A percentile compares a stretch with the other conserved stretches of the same genome.
Evolutionary conservation across 2,329 filamentous ascomycete genomes (phyloP).

Genomic region (Capronia americana): DNA sequence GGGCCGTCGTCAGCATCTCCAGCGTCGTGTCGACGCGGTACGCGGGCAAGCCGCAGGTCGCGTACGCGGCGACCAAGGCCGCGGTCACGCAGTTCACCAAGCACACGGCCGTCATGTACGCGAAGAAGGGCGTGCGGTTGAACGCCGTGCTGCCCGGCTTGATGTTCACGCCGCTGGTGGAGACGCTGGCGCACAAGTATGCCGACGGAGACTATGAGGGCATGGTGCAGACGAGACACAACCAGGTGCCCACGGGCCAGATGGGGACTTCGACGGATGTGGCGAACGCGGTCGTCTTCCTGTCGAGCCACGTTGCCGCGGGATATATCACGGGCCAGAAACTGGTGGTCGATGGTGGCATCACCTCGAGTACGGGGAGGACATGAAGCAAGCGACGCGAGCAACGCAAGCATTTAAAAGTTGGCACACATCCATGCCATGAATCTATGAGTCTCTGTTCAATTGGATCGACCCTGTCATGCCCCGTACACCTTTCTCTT

Average conservation of each 20-base stretch:
- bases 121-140: conserved; percentile 55
- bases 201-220: conserved; percentile 55
- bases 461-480: too few species aligned
- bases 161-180: conserved; percentile 62
- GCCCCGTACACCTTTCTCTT: too few species aligned
- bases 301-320: conserved; percentile 63
- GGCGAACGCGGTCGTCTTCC: conserved; percentile 62
- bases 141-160: conserved; percentile 64
- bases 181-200: conserved; percentile 54
- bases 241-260: conserved; percentile 63
- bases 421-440: too few species aligned
- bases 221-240: conserved; percentile 59
- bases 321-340: conserved; percentile 65
- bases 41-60: conserved; percentile 58
- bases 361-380: conserved; percentile 41
- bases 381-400: conserved; percentile 29
- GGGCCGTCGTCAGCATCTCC: conserved; percentile 57
- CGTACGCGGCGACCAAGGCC: conserved; percentile 58
- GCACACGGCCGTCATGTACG: conserved; percentile 57
- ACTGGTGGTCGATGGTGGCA: conserved; percentile 58
- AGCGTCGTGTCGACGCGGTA: conserved; percentile 62
- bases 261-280: conserved; percentile 69
- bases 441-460: too few species aligned
- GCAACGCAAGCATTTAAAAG: not conserved
- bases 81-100: conserved; percentile 56